Conservation (phyloP, 1,284 basidiomycete species). For the Leccinum fallax region DNA sequence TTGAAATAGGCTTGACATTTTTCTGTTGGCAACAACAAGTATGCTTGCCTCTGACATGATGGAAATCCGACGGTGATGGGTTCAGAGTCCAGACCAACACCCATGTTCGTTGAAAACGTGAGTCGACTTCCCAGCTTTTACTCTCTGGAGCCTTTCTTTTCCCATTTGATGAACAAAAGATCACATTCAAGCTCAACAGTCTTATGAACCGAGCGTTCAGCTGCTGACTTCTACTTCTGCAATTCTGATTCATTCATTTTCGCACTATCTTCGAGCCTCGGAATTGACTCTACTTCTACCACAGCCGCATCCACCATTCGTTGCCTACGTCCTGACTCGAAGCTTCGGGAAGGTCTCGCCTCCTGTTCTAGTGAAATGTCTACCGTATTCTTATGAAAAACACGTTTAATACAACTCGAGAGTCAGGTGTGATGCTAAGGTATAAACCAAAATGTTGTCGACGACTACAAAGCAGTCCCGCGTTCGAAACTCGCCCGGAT, state of each 20-base stretch:
- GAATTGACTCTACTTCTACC: not conserved
- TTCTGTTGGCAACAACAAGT: not conserved
- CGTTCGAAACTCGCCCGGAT: slow-evolving; percentile 95
- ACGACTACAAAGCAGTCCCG: slow-evolving; percentile 78
- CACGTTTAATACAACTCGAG: slow-evolving; percentile 5
- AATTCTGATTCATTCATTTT: slow-evolving; percentile 51
- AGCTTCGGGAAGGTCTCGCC: not conserved
- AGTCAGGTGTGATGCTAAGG: slow-evolving; percentile 1
- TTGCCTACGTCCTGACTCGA: not conserved
- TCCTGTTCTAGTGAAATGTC: not conserved
- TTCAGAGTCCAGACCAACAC: not conserved
- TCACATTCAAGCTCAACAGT: slow-evolving; percentile 79
- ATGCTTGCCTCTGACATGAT: not conserved
- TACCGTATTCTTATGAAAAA: not conserved
- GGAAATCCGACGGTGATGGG: not conserved
- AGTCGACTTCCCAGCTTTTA: not conserved
- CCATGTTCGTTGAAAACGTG: not conserved
- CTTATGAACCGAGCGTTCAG: slow-evolving; percentile 50
- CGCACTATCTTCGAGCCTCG: not conserved
- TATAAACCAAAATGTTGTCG: slow-evolving; percentile 3
- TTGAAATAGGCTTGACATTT: not conserved
- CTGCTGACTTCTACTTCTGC: slow-evolving; percentile 64
- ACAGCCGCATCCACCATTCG: not conserved
- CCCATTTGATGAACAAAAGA: slow-evolving; percentile 55
- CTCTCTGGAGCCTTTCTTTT: not conserved